Base-by-base conservation (phyloP, 352 stramenopile genomes). In the Globisporangium sylvaticum region DNA sequence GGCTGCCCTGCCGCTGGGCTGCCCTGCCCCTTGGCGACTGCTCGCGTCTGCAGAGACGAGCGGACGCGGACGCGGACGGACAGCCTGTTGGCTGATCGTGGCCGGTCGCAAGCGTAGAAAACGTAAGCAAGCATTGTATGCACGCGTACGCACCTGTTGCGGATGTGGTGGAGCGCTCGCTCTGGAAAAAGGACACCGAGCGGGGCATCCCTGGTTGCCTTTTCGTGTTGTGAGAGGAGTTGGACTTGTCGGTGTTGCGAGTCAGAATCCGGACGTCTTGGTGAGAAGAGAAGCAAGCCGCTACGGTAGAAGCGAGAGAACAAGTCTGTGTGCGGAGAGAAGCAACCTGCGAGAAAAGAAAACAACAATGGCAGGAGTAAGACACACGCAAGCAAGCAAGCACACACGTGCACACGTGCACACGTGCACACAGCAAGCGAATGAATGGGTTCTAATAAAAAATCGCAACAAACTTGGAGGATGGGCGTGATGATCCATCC, bases 101-200 rank as follows among this genome's bases (percentile, higher is more conserved):
- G 20, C 18, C 27, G 25, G 56, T 50, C 56, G 39, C 39, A 10
- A 20, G 44, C n/a, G 59, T 15, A 31, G 8, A 58, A 65, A 56
- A 58, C 29, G 29, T 25, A 44, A 62, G 39, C 37, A 64, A 56
- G 46, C n/a, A 46, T 22, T 8, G 1, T 6, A 18, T 42, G 34
- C 0, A 54, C 12, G 18, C 53, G 6, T 4, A 67, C 64, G 64
- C 64, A 69, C 64, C 64, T 60, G 22, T 64, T 64, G 42, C 29
- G 39, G 64, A 52, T 58, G 44, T 32, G n/a, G 22, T 60, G n/a
- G 39, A 63, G 48, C 29, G 29, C 58, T 64, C 58, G 56, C 29
- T 59, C 32, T 65, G 39, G 24, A 24, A 65, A 64, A 65, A 61
- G 29, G 62, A 61, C 34, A 67, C 37, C 50, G 62, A 67, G 50